Evolutionary conservation across 1,139 yeast genomes (phyloP).

Genomic region (Taphrina wiesneri): DNA sequence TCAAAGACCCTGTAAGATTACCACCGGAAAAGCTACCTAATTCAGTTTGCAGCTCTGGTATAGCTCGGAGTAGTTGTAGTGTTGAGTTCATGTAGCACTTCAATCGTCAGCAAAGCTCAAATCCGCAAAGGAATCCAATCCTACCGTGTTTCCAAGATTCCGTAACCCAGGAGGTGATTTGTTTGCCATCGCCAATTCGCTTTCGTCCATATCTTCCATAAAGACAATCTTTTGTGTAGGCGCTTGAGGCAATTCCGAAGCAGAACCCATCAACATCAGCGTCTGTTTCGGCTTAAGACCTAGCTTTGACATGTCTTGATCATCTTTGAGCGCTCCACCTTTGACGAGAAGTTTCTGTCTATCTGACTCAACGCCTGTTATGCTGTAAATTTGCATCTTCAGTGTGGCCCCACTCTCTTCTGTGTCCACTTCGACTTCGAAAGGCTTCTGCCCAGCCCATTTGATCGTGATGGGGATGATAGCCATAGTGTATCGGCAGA

Average conservation of each 20-base stretch:
- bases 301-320: constrained; percentile 42
- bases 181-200: constrained; percentile 47
- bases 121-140: constrained; percentile 43
- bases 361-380: constrained; percentile 78
- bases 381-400: constrained; percentile 67
- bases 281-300: constrained; percentile 65
- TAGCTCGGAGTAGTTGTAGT: constrained; percentile 71
- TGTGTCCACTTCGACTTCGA: constrained; percentile 63
- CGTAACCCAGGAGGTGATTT: constrained; percentile 75
- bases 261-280: constrained; percentile 90
- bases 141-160: constrained; percentile 93
- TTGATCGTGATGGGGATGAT: constrained; percentile 28
- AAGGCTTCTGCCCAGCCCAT: constrained; percentile 51
- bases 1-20: constrained; percentile 33
- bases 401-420: constrained; percentile 60
- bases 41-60: constrained; percentile 57
- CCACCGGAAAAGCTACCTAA: constrained; percentile 39
- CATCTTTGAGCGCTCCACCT: constrained; percentile 34
- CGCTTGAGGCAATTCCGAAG: constrained; percentile 66
- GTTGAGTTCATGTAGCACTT: constrained; percentile 65
- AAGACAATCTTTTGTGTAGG: constrained; percentile 62
- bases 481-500: neutral
- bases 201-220: constrained; percentile 66
- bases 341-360: constrained; percentile 88
- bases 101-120: neutral